phyloP scores from a whole-genome alignment of 2,329 filamentous ascomycete species.

The Diaporthe amygdali region DNA sequence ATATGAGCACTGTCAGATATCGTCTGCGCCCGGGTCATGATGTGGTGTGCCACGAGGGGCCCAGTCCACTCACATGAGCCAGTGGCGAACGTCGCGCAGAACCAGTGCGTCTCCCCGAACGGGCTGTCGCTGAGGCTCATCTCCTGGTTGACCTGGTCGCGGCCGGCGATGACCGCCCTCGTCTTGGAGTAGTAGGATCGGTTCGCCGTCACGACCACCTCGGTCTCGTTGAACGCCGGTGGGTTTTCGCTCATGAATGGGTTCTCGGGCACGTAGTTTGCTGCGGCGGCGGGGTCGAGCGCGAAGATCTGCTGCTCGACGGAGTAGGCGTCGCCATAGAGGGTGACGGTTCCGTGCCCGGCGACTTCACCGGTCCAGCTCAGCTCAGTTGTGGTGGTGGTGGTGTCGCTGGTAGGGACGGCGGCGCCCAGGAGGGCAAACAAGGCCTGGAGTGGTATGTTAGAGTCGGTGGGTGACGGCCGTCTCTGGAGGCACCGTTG shows the following conservation, averaged over 20 bases:
- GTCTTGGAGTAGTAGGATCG: neutral
- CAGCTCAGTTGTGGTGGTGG: neutral
- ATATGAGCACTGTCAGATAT: neutral
- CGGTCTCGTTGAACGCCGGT: neutral
- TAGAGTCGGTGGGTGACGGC: too few species aligned
- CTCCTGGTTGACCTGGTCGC: neutral
- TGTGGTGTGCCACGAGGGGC: neutral
- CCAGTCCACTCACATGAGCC: neutral
- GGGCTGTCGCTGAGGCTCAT: neutral
- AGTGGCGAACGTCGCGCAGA: conserved; percentile 4
- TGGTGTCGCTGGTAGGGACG: neutral
- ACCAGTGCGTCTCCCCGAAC: neutral
- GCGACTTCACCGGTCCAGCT: conserved; percentile 1
- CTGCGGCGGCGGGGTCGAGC: neutral
- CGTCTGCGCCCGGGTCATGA: too few species aligned
- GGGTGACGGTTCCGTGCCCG: neutral
- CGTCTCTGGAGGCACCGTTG: too few species aligned
- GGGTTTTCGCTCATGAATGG: neutral
- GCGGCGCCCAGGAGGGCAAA: neutral
- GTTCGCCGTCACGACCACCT: neutral
- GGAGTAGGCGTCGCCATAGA: neutral
- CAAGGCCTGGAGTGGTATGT: too few species aligned
- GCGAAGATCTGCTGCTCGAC: conserved; percentile 16
- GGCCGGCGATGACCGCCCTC: neutral
- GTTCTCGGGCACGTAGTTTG: neutral